Conservation (phyloP, 78 protist genomes). For the Planoprotostelium fungivorum region DNA sequence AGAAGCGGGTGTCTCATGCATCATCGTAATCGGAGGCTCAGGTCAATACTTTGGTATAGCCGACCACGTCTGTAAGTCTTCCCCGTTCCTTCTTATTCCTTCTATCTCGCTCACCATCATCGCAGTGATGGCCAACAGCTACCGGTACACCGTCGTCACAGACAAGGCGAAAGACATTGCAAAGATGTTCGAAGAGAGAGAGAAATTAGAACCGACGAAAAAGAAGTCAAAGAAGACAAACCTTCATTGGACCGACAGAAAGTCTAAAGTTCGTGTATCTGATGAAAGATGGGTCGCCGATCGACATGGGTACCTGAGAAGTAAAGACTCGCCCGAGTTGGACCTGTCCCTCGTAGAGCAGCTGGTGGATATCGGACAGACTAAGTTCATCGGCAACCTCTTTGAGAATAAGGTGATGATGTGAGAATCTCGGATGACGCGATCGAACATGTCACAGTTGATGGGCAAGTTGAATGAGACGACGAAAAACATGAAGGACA, state of each 20-base stretch:
- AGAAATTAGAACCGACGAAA: not conserved
- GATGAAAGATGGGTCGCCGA: not conserved
- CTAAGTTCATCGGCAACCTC: not conserved
- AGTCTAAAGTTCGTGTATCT: not conserved
- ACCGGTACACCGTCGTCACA: not conserved
- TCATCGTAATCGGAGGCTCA: slow-evolving; percentile 61
- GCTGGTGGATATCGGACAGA: not conserved
- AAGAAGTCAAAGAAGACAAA: not conserved
- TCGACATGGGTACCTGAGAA: not conserved
- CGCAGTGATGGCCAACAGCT: not conserved
- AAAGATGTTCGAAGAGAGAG: not conserved
- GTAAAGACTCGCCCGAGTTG: not conserved
- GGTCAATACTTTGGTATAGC: slow-evolving; percentile 28
- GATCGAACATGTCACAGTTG: too few species aligned
- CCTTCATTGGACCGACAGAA: not conserved
- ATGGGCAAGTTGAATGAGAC: not conserved
- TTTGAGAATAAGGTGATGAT: not conserved
- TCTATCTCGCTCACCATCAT: too few species aligned
- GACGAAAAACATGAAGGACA: not conserved
- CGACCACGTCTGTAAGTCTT: not conserved
- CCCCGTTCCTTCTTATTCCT: not conserved
- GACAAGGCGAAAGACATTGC: not conserved
- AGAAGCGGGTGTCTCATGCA: slow-evolving; percentile 21
- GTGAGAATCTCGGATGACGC: too few species aligned
- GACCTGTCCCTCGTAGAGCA: not conserved